These are phyloP conservation scores for Paradendryphiella salina DNA, from an alignment of 2,329 filamentous ascomycete genomes.

Conservation along the genomic window DNA sequence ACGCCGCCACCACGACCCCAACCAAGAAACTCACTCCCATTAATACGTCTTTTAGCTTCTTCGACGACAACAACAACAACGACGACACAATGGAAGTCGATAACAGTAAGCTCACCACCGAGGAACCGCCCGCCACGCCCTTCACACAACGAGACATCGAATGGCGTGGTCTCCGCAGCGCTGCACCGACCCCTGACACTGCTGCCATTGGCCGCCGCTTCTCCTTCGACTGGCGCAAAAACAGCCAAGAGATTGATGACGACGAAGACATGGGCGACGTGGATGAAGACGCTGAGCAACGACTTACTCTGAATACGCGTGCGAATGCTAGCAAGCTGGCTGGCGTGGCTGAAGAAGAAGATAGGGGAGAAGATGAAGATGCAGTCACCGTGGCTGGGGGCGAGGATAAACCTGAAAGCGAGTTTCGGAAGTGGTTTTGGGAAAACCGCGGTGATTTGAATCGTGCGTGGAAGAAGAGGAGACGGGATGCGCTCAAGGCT, in stretches of 20 bases:
- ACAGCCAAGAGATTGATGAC: constrained; percentile 50
- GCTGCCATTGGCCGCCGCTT: constrained; percentile 71
- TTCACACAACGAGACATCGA: constrained; percentile 79
- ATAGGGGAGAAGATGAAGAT: constrained; percentile 14
- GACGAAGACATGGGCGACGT: constrained; percentile 47
- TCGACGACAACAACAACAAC: constrained; percentile 50
- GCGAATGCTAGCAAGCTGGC: constrained; percentile 30
- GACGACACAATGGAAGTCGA: constrained; percentile 49
- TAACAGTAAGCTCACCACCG: constrained; percentile 33
- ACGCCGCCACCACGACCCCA: constrained; percentile 37
- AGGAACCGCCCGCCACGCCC: constrained; percentile 70
- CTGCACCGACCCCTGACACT: constrained; percentile 93
- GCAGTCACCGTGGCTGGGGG: constrained; percentile 11
- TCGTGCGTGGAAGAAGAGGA: constrained; percentile 57
- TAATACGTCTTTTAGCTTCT: constrained; percentile 77
- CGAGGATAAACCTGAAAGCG: constrained; percentile 54
- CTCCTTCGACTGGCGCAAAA: constrained; percentile 53
- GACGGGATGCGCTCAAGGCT: constrained; percentile 63
- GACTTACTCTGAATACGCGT: constrained; percentile 38
- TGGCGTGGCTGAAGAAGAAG: constrained; percentile 34
- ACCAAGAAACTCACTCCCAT: constrained; percentile 48
- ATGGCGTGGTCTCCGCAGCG: constrained; percentile 75
- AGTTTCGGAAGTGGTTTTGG: constrained; percentile 66
- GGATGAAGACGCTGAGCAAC: constrained; percentile 24
- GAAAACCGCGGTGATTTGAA: constrained; percentile 55